phyloP scores from a whole-genome alignment of 768 basidiomycete species.

The Termitomyces sp. region DNA sequence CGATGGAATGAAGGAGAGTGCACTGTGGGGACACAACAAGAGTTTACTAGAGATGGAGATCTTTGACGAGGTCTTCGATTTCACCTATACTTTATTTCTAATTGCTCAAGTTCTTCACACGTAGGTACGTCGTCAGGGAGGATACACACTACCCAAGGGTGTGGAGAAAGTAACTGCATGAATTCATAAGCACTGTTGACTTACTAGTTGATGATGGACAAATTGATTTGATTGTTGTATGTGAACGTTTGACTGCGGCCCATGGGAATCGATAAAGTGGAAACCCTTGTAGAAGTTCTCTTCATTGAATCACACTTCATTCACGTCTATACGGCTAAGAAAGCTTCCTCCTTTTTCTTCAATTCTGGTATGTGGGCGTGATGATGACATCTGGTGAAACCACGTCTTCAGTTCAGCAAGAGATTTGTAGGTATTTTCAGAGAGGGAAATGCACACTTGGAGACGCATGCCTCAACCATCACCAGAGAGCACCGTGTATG shows the following conservation, averaged over 20 bases:
- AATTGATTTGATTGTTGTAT: not conserved
- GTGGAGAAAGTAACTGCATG: conserved; percentile 44
- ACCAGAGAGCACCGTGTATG: conserved; percentile 11
- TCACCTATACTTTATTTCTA: not conserved
- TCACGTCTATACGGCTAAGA: not conserved
- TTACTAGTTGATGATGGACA: not conserved
- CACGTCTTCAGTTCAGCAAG: not conserved
- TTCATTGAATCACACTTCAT: not conserved
- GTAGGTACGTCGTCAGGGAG: conserved; percentile 64
- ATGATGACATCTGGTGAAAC: conserved; percentile 1
- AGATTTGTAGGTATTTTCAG: conserved; percentile 11
- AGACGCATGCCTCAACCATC: conserved; percentile 7
- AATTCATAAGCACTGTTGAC: not conserved
- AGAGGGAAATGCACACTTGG: conserved; percentile 7
- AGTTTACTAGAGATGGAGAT: conserved; percentile 77
- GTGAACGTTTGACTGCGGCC: not conserved
- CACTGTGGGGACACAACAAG: conserved; percentile 73
- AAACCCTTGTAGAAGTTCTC: not conserved
- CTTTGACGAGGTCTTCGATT: conserved; percentile 67
- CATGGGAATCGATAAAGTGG: too few species aligned
- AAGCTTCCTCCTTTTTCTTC: not conserved
- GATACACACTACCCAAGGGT: conserved; percentile 56
- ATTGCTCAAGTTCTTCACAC: not conserved
- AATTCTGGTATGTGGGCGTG: not conserved
- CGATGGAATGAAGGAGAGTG: conserved; percentile 70